Conservation (phyloP, 2,329 filamentous ascomycete genomes). For the Monascus ruber region DNA sequence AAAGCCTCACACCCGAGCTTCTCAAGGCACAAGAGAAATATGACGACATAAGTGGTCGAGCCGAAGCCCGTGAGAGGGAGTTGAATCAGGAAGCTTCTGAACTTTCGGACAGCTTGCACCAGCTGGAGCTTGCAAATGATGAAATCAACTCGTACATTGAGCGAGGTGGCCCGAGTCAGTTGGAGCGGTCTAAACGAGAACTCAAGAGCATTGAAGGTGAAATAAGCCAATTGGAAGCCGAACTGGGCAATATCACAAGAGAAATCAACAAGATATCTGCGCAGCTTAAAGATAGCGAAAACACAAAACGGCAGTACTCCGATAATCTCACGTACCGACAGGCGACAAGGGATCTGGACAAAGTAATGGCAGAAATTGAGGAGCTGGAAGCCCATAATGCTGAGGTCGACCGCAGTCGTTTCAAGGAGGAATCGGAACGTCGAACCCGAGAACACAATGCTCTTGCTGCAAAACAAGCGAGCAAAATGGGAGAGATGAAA, state of each 20-base stretch:
- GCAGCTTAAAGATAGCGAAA: constrained; percentile 66
- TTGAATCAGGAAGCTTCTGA: constrained; percentile 59
- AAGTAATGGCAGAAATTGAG: constrained; percentile 56
- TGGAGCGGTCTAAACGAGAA: constrained; percentile 57
- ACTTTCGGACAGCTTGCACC: constrained; percentile 62
- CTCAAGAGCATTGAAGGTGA: constrained; percentile 57
- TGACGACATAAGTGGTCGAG: constrained; percentile 63
- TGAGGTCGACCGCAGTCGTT: constrained; percentile 66
- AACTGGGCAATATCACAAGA: constrained; percentile 55
- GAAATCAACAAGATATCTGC: constrained; percentile 68
- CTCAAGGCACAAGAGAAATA: constrained; percentile 62
- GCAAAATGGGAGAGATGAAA: constrained; percentile 65
- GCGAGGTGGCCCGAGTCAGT: constrained; percentile 59
- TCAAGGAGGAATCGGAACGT: constrained; percentile 55
- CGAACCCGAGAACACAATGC: constrained; percentile 58
- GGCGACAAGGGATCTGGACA: constrained; percentile 56
- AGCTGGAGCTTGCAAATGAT: constrained; percentile 61
- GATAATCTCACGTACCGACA: constrained; percentile 84
- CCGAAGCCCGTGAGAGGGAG: constrained; percentile 60
- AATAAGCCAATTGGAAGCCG: constrained; percentile 54
- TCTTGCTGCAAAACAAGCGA: constrained; percentile 60
- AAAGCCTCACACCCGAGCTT: constrained; percentile 63
- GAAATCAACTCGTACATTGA: constrained; percentile 74
- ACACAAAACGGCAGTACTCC: constrained; percentile 72
- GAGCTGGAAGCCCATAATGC: constrained; percentile 70